phyloP scores from a whole-genome alignment of 169 alveolate genomes.

The Babesia ovata region DNA sequence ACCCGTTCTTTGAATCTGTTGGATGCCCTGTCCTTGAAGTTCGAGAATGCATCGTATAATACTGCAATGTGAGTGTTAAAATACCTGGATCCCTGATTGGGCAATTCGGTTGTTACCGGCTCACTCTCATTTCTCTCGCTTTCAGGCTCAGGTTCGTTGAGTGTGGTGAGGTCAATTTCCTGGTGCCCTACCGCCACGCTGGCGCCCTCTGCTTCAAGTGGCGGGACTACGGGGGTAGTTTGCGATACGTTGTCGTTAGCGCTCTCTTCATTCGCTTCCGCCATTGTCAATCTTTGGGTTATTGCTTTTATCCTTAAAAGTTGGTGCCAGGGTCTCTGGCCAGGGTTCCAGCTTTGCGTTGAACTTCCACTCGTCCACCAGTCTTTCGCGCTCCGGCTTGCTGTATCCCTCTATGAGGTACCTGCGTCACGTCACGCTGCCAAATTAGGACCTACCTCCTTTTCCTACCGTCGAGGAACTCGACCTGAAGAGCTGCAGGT shows the following conservation, averaged over 20 bases:
- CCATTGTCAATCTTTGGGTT: neutral
- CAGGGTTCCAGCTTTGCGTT: slow-evolving; percentile 59
- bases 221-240: neutral
- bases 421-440: slow-evolving; percentile 1
- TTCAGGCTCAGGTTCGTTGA: neutral
- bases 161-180: slow-evolving; percentile 14
- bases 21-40: slow-evolving; percentile 19
- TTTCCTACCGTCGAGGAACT: slow-evolving; percentile 49
- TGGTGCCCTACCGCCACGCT: neutral
- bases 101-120: neutral
- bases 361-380: slow-evolving; percentile 64
- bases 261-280: neutral
- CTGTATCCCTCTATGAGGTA: slow-evolving; percentile 65
- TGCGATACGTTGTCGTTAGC: neutral
- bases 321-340: slow-evolving; percentile 69
- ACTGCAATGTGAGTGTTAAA: slow-evolving; percentile 35
- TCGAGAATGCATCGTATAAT: slow-evolving; percentile 36
- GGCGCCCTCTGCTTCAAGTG: neutral
- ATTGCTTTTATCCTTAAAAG: neutral
- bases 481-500: slow-evolving; percentile 62
- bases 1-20: slow-evolving; percentile 23
- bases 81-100: slow-evolving; percentile 30
- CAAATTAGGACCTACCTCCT: slow-evolving; percentile 10
- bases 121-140: neutral
- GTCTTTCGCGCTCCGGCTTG: slow-evolving; percentile 53